Percentiles rank a stretch among this genome's conserved stretches.
Evolutionary conservation across 208 protist species (phyloP).

Genomic region (Wallacemonas collosoma): DNA sequence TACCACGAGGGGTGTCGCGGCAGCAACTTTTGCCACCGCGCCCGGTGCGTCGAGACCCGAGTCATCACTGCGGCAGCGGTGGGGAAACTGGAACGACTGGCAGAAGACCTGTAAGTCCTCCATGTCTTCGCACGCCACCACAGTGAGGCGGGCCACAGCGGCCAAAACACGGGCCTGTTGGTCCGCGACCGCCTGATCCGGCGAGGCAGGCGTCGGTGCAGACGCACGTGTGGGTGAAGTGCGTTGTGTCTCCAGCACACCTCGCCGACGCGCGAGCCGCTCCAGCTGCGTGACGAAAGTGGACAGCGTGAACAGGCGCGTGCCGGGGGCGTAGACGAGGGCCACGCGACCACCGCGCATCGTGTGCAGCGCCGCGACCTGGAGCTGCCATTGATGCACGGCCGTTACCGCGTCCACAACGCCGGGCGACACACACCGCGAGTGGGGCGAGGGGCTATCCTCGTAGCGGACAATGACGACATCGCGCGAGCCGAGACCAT

Average conservation of each 20-base stretch:
- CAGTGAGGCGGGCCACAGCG: conserved; percentile 46
- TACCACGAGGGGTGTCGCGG: conserved; percentile 15
- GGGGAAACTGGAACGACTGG: conserved; percentile 23
- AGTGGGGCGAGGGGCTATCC: neutral
- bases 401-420: conserved; percentile 24
- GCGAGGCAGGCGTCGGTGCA: neutral
- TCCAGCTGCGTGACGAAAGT: conserved; percentile 46
- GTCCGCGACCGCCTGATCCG: conserved; percentile 20
- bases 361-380: conserved; percentile 47
- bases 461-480: conserved; percentile 32
- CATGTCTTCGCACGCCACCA: conserved; percentile 50
- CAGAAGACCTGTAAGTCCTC: conserved; percentile 39
- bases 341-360: conserved; percentile 51
- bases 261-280: conserved; percentile 9
- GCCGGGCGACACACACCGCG: neutral
- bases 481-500: conserved; percentile 31
- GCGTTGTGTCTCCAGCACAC: too few relatives aligned
- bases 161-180: conserved; percentile 31
- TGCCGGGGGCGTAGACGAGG: conserved; percentile 44
- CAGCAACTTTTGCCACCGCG: neutral
- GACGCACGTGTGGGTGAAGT: neutral
- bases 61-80: neutral
- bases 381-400: conserved; percentile 27
- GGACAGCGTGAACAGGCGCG: conserved; percentile 33
- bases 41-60: neutral